phyloP scores from a whole-genome alignment of 2,329 filamentous ascomycete genomes.

The Dactylonectria macrodidyma region DNA sequence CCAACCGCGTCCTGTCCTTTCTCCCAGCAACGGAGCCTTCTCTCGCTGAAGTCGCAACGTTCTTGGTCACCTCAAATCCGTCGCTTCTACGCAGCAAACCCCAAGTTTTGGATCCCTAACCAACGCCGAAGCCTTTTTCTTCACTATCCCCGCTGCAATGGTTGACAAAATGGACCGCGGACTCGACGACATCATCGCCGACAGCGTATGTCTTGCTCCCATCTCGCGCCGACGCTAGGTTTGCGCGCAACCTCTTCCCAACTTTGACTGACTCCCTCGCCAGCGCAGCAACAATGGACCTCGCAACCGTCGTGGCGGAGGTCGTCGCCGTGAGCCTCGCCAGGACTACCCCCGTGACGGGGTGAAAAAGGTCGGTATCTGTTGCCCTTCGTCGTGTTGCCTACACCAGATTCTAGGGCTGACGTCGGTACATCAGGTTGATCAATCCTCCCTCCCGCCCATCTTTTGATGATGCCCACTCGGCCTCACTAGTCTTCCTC shows the following conservation, averaged over 20 bases:
- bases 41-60: conserved; percentile 6
- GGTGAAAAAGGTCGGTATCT: conserved; percentile 83
- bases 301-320: conserved; percentile 54
- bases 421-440: conserved; percentile 51
- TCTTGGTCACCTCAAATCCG: conserved; percentile 9
- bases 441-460: conserved; percentile 51
- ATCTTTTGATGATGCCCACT: conserved; percentile 45
- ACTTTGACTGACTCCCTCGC: conserved; percentile 40
- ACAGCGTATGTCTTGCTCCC: conserved; percentile 55
- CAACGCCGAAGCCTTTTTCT: conserved; percentile 7
- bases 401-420: conserved; percentile 34
- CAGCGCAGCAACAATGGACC: conserved; percentile 52
- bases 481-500: conserved; percentile 49
- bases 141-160: conserved; percentile 47
- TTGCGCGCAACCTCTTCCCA: conserved; percentile 29
- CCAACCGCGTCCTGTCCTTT: conserved; percentile 29
- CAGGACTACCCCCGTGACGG: conserved; percentile 81
- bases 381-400: background rate
- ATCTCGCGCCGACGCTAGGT: conserved; percentile 20
- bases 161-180: conserved; percentile 67
- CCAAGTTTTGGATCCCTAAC: background rate
- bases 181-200: conserved; percentile 71
- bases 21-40: conserved; percentile 24
- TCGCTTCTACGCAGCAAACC: conserved; percentile 7
- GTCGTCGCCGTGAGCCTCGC: conserved; percentile 55